phyloP scores from a whole-genome alignment of 1,139 yeast genomes.

The Nakaseomyces glabratus region DNA sequence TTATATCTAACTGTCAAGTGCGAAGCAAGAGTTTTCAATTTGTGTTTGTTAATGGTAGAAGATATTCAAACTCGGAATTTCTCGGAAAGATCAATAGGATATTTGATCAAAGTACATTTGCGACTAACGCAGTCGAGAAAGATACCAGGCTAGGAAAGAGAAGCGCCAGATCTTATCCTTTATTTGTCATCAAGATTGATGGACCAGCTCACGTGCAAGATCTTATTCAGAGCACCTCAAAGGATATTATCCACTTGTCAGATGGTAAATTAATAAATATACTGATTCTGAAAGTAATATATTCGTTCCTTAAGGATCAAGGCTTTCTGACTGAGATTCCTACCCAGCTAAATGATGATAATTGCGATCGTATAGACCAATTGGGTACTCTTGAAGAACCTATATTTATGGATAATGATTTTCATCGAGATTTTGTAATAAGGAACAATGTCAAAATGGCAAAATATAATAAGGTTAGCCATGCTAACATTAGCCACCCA shows the following conservation, averaged over 20 bases:
- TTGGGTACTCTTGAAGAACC: no score
- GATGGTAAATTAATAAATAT: constrained; percentile 28
- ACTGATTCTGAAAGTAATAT: constrained; percentile 31
- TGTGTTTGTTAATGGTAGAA: constrained; percentile 40
- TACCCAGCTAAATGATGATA: no score
- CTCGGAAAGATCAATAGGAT: constrained; percentile 28
- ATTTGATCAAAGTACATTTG: constrained; percentile 27
- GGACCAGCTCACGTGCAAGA: constrained; percentile 34
- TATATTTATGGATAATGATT: no score
- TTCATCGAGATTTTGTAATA: no score
- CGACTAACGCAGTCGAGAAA: constrained; percentile 13
- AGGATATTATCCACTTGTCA: constrained; percentile 28
- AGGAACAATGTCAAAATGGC: no score
- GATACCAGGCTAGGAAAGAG: constrained; percentile 26
- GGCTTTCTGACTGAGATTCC: no score
- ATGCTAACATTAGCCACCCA: no score
- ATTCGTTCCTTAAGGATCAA: constrained; percentile 28
- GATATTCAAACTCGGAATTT: constrained; percentile 26
- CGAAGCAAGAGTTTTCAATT: constrained; percentile 39
- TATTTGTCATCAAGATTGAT: constrained; percentile 34
- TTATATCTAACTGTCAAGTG: constrained; percentile 29
- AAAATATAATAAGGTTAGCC: no score
- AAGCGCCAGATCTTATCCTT: constrained; percentile 32
- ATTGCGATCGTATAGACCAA: neutral
- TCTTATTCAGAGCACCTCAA: constrained; percentile 38